Evolutionary conservation across 2,329 filamentous ascomycete genomes (phyloP), one percentile per base, ranked within the genome.

Genomic region (Malbranchea zuffiana): DNA sequence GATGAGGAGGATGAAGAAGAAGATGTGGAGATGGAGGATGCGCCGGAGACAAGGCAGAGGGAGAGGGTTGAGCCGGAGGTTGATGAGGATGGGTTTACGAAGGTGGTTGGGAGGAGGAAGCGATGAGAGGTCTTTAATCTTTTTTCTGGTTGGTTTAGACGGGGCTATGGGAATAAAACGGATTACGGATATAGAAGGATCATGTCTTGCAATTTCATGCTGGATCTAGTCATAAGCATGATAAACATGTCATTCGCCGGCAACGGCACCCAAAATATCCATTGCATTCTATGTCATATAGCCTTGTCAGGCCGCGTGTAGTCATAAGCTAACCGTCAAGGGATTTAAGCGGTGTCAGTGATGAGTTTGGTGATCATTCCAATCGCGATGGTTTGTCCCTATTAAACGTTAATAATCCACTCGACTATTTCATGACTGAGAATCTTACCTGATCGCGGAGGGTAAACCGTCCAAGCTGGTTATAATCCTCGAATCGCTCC

Each of bases 351-450:
- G 31, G 27, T 34, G 32, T 69, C 63, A 3, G 62, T 67, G 49
- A 82, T 75, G 43, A 98, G 74, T 72, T 87, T 95, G 42, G 85
- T 95, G 60, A 98, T 92, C 75, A 98, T 98, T 55, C 90, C 90
- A 66, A 98, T 98, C 39, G 90, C 90, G 67, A 98, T 95, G 0
- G 90, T 98, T 82, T 96, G 88, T 52, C 90, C 90, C 79, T 96
- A 55, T 37, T 56, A 46, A 16, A 38, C 15, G 21, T 50, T 35
- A 56, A 29, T 25, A 35, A 16, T 3, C 21, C 3, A 19, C 15
- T 17, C 25, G 18, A 39, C 13, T 4, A 28, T 12, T 6, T 57
- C 49, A 58, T 54, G 36, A 36, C 36, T 32, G 10, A 15, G 50
- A 56, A 16, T 26, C 34, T 51, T 71, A 85, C 82, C 72, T 87